These are phyloP conservation scores for Ensete ventricosum DNA, from an alignment of 176 grass and related monocot species.

Conservation along the genomic window DNA sequence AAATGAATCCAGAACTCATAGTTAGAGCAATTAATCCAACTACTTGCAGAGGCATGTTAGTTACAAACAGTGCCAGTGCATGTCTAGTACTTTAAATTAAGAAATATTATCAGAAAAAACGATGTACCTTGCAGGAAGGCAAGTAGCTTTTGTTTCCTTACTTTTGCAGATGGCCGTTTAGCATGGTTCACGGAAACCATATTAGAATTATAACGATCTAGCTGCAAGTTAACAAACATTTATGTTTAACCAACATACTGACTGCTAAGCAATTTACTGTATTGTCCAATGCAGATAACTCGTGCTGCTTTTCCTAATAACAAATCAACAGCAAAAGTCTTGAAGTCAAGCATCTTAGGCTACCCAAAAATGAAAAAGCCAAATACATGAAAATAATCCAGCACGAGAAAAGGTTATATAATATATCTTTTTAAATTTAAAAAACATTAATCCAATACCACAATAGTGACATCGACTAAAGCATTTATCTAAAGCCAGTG, in stretches of 20 bases:
- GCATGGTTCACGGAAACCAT: conserved; percentile 35
- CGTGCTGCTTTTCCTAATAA: neutral
- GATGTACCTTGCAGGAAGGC: conserved; percentile 65
- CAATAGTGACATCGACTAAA: neutral
- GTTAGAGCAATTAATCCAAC: neutral
- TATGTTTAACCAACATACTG: conserved; percentile 4
- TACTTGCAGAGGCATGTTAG: conserved; percentile 14
- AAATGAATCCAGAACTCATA: conserved; percentile 11
- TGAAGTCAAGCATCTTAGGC: neutral
- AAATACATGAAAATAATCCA: neutral
- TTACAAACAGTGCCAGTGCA: neutral
- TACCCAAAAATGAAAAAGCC: neutral
- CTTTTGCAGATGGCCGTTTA: conserved; percentile 72
- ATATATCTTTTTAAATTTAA: neutral
- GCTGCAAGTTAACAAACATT: conserved; percentile 40
- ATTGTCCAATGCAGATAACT: neutral
- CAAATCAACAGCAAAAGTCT: neutral
- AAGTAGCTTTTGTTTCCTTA: conserved; percentile 83
- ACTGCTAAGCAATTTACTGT: neutral
- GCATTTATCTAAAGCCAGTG: neutral
- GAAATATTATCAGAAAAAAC: conserved; percentile 9
- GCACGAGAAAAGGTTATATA: neutral
- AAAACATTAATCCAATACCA: neutral
- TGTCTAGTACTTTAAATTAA: neutral
- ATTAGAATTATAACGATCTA: conserved; percentile 63